These are phyloP conservation scores for Verbascum thapsus DNA, from an alignment of 257 asterid genomes.

Conservation along the genomic window DNA sequence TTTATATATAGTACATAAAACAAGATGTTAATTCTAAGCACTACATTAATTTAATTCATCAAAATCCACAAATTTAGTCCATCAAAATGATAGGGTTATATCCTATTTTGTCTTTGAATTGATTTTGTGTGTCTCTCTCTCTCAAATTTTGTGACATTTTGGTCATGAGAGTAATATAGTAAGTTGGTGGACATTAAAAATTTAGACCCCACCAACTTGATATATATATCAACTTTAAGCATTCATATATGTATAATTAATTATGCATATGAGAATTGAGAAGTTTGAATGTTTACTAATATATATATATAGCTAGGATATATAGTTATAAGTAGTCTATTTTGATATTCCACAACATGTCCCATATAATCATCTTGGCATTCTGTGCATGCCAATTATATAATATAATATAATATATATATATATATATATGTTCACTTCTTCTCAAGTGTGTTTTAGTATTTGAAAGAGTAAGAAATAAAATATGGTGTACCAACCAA, in stretches of 20 bases:
- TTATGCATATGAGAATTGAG: no score
- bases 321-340: constrained; percentile 9
- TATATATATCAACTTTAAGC: constrained; percentile 13
- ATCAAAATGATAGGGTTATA: not conserved
- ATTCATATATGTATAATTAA: no score
- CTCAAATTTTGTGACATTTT: constrained; percentile 19
- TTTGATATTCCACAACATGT: constrained; percentile 31
- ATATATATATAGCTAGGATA: not conserved
- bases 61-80: not conserved
- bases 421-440: not conserved
- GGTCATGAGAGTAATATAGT: constrained; percentile 12
- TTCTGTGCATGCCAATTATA: constrained; percentile 49
- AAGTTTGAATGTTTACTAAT: constrained; percentile 32
- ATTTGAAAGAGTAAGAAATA: not conserved
- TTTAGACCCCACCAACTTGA: constrained; percentile 33
- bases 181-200: constrained; percentile 32
- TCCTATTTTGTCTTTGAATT: not conserved
- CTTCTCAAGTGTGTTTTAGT: no score
- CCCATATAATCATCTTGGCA: constrained; percentile 51
- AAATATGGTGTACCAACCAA: constrained; percentile 41
- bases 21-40: constrained; percentile 43
- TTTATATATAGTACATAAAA: constrained; percentile 4
- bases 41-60: constrained; percentile 26
- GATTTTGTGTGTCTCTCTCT: not conserved
- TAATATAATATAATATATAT: not conserved